Evolutionary conservation across 345 rosid genomes (phyloP).

Genomic region (Sonneratia caseolaris): DNA sequence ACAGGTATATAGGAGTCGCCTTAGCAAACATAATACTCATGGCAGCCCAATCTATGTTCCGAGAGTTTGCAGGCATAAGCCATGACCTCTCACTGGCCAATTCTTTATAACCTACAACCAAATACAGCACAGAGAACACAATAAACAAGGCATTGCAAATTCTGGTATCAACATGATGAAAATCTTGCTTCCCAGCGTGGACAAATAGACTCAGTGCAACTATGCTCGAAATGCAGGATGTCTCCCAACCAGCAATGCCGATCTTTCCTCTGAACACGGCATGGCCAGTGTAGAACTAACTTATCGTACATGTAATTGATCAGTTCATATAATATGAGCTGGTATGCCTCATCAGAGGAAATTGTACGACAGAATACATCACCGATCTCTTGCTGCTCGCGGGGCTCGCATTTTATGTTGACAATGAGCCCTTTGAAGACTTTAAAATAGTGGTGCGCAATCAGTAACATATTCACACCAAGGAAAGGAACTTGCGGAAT

Average conservation of each 20-base stretch:
- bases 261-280: not conserved
- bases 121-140: conserved; percentile 41
- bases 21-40: too few relatives aligned
- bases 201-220: conserved; percentile 25
- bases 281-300: conserved; percentile 33
- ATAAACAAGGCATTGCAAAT: conserved; percentile 40
- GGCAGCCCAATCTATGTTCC: too few relatives aligned
- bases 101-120: conserved; percentile 12
- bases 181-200: conserved; percentile 20
- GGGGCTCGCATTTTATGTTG: conserved; percentile 40
- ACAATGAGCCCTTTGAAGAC: conserved; percentile 48
- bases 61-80: too few relatives aligned
- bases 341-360: conserved; percentile 27
- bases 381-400: conserved; percentile 33
- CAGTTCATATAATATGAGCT: conserved; percentile 50
- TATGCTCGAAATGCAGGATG: conserved; percentile 13
- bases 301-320: conserved; percentile 47
- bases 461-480: conserved; percentile 18
- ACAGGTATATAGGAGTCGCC: not conserved
- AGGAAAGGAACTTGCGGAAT: not conserved
- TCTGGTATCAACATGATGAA: conserved; percentile 28
- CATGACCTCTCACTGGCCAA: too few relatives aligned
- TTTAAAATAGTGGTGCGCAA: conserved; percentile 29
- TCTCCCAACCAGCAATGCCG: conserved; percentile 20
- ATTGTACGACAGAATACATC: conserved; percentile 20